A percentile compares a stretch with the other conserved stretches of the same genome.
Conservation (phyloP, 1,284 basidiomycete genomes). For the Vanrija sp. region DNA sequence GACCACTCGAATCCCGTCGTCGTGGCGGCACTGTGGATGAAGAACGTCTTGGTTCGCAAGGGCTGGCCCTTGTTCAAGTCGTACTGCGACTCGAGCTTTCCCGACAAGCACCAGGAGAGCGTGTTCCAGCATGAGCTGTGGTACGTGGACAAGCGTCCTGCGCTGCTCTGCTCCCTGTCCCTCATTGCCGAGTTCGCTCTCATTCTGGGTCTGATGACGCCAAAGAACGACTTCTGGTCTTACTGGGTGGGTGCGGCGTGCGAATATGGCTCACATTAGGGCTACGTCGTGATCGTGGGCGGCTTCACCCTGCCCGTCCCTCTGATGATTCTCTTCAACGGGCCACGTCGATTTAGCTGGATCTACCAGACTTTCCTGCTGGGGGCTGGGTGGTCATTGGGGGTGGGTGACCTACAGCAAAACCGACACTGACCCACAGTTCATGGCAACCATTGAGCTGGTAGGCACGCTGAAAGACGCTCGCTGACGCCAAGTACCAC, state of each 20-base stretch:
- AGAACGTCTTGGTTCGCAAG: neutral
- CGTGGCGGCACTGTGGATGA: neutral
- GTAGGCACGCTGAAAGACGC: neutral
- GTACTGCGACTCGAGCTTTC: conserved; percentile 33
- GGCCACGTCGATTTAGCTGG: neutral
- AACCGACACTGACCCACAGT: neutral
- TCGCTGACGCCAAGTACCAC: neutral
- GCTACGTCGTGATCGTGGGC: conserved; percentile 36
- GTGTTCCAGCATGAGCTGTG: conserved; percentile 44
- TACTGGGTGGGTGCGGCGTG: neutral
- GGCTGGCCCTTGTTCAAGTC: neutral
- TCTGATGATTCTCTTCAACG: conserved; percentile 36
- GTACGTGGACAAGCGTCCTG: conserved; percentile 10
- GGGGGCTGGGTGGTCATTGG: conserved; percentile 36
- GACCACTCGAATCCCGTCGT: no score
- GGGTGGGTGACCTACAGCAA: conserved; percentile 10
- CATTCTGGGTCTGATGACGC: neutral
- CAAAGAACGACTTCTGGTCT: neutral
- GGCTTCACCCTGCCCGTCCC: conserved; percentile 39
- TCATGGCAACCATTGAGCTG: conserved; percentile 40
- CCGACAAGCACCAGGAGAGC: conserved; percentile 39
- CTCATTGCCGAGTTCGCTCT: neutral
- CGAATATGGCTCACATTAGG: no score
- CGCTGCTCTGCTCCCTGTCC: conserved; percentile 1
- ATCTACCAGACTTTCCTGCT: conserved; percentile 42